Base-by-base conservation (phyloP, 2,329 filamentous ascomycete genomes). In the Colletotrichum coccodes region DNA sequence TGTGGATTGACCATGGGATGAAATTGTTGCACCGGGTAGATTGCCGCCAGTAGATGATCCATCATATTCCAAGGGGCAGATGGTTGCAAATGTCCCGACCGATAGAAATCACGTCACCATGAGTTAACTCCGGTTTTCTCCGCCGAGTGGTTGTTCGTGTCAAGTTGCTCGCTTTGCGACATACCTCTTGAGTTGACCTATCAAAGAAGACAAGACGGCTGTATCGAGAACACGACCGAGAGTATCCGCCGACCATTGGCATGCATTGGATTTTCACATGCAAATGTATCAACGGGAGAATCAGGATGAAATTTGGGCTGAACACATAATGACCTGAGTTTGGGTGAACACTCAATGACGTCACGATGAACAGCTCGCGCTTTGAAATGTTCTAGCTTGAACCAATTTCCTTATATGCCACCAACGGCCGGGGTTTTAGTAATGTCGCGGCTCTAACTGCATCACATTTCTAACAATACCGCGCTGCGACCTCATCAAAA, bases 351-450 rank as follows among this genome's bases (percentile, higher is more conserved):
- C 21, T 42, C 54, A 56, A 11, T 68, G 65, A 68, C 65, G 61
- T 68, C 65, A 68, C 16, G 8, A 65, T 68, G 65, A 65, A 40
- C 53, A n/a, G 32, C 38, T 32, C n/a, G 49, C 26, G 3, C 23
- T n/a, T 8, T 11, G 30, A 32, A 42, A 42, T 21, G 23, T 23
- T n/a, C 23, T n/a, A 47, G 56, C 36, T 28, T 12, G 18, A 6
- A 36, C 12, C 2, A 16, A 18, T 12, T 34, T 18, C 50, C 50
- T 44, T 64, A 46, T 40, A 52, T 28, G 16, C 52, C 60, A 21
- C 23, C 36, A 7, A 18, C 2, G 8, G 23, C 52, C 38, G 14
- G 14, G 42, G 1, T 8, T 21, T 44, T 64, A 46, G 21, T 26
- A 46, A 46, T 46, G 2, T 5, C 16, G 16, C 2, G 14, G 2